Base-by-base conservation (phyloP, 2,329 filamentous ascomycete genomes). In the Ophiostoma tasmaniense region DNA sequence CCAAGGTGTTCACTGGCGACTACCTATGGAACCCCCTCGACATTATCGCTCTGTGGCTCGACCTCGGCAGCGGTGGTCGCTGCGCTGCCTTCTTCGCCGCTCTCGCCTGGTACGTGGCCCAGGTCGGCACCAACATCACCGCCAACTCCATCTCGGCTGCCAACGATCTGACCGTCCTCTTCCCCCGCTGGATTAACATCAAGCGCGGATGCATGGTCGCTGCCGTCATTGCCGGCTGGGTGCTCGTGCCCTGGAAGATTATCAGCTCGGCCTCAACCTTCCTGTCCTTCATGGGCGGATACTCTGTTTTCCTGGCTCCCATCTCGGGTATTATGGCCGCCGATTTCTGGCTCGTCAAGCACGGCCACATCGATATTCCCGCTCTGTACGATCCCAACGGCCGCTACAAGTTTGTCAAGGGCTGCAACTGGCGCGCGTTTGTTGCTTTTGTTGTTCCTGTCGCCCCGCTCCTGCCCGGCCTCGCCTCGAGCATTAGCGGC, bases 161-260 rank as follows among this genome's bases (percentile, higher is more conserved):
- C 35, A 86, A 86, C 70, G 84, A 87, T 73, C 77, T 87, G 64
- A 84, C 83, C 1, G 81, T 83, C 1, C 79, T 87, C 2, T 80
- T 82, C 68, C 84, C 85, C 0, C 76, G 77, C 33, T 85, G 81
- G 73, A 74, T 87, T 67, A 85, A 87, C 72, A 85, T 88, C 72
- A 77, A 78, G 10, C 81, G 85, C 52, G 85, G 85, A 10, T 87
- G 85, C 78, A 82, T 82, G 55, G 76, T 87, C 66, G 85, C 84
- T 0, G 81, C 84, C 64, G 76, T 87, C 7, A 82, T 85, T 52
- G 84, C 82, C 50, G 83, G 83, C 28, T 89, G 86, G 85, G 81
- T 82, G 2, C 80, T 89, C 39, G 85, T 87, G 0, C 87, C 86
- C 1, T 89, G 87, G 87, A 88, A 88, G 77, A 89, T 90, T 69